Conservation (phyloP, 2,329 filamentous ascomycete genomes). For the Thelonectria blattea region DNA sequence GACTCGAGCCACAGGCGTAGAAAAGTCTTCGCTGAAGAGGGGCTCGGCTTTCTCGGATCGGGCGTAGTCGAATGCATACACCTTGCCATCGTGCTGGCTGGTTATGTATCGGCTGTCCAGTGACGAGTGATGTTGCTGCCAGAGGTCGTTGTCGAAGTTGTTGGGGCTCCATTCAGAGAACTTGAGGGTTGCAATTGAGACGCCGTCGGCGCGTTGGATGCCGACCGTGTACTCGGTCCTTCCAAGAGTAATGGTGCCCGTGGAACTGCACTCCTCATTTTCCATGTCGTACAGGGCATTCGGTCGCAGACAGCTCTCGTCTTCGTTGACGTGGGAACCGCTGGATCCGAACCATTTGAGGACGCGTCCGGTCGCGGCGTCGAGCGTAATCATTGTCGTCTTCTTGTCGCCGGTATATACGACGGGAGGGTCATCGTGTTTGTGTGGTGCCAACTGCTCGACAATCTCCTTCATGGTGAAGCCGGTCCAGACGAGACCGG, state of each 20-base stretch:
- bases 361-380: conserved; percentile 83
- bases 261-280: conserved; percentile 77
- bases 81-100: conserved; percentile 81
- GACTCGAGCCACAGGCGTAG: conserved; percentile 81
- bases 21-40: conserved; percentile 72
- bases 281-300: conserved; percentile 70
- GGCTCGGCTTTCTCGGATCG: conserved; percentile 56
- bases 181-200: conserved; percentile 84
- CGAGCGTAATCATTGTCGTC: conserved; percentile 86
- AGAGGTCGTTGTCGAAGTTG: conserved; percentile 85
- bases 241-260: conserved; percentile 81
- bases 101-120: conserved; percentile 91
- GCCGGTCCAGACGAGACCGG: conserved; percentile 68
- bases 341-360: conserved; percentile 83
- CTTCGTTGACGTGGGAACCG: conserved; percentile 70
- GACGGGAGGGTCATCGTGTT: conserved; percentile 75
- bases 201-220: conserved; percentile 77
- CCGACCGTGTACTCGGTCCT: conserved; percentile 88
- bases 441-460: conserved; percentile 81
- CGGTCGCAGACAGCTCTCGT: conserved; percentile 76
- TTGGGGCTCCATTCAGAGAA: conserved; percentile 97
- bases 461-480: conserved; percentile 86
- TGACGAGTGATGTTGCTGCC: conserved; percentile 78
- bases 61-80: conserved; percentile 79
- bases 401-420: conserved; percentile 93